These are phyloP conservation scores for Verticillium albo-atrum DNA, from an alignment of 2,329 filamentous ascomycete genomes.

Conservation along the genomic window DNA sequence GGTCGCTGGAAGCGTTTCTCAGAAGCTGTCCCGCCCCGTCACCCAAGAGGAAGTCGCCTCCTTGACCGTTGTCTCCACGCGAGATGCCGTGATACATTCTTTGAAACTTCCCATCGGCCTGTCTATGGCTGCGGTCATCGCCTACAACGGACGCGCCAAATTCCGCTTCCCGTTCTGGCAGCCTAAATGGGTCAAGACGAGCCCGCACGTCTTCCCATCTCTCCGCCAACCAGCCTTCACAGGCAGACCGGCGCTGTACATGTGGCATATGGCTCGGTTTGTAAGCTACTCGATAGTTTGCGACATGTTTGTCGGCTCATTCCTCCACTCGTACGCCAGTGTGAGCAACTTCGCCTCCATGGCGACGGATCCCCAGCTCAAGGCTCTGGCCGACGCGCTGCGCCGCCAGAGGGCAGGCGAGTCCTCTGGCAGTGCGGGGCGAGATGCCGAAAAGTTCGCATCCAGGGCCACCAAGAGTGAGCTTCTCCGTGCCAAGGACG, in stretches of 20 bases:
- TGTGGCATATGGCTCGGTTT: slow-evolving; percentile 33
- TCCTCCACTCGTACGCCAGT: slow-evolving; percentile 24
- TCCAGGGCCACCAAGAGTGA: not conserved
- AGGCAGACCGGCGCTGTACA: slow-evolving; percentile 16
- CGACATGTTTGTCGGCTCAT: slow-evolving; percentile 18
- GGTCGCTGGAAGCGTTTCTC: not conserved
- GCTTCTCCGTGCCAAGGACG: not conserved
- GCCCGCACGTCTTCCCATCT: slow-evolving; percentile 24
- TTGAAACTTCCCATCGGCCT: slow-evolving; percentile 9
- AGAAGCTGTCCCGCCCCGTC: slow-evolving; percentile 17
- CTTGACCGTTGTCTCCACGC: slow-evolving; percentile 17
- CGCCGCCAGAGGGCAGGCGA: not conserved
- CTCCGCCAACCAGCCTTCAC: slow-evolving; percentile 15
- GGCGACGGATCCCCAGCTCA: not conserved
- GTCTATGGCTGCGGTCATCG: slow-evolving; percentile 15
- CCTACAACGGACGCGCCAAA: slow-evolving; percentile 21
- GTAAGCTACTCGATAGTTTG: slow-evolving; percentile 23
- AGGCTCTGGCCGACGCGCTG: not conserved
- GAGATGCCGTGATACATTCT: slow-evolving; percentile 20
- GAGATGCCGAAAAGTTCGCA: not conserved
- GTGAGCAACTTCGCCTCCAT: not conserved
- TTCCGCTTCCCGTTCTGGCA: slow-evolving; percentile 37
- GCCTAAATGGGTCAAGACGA: slow-evolving; percentile 24
- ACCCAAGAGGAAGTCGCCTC: slow-evolving; percentile 30
- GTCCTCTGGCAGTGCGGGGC: not conserved